Evolutionary conservation across 495 filamentous ascomycete species (phyloP), one percentile per base, ranked within the genome.

Genomic region (Trichoderma asperelloides): DNA sequence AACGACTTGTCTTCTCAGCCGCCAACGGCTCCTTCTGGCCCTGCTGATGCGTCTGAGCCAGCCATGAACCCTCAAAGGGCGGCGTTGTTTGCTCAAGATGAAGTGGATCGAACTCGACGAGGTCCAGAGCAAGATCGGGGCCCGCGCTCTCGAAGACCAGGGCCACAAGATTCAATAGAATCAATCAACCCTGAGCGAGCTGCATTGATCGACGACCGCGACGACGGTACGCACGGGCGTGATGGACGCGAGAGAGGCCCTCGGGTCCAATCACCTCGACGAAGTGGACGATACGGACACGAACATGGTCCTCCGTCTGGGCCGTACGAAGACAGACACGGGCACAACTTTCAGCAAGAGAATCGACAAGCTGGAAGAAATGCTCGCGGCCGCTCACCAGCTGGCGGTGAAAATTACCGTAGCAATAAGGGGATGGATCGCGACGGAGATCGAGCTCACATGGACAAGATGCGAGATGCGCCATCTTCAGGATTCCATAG

Each of bases 161-260:
- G 67, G 47, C 71, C 71, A 51, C n/a, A 67, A 1, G 73, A 76
- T 27, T 66, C 70, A 64, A 65, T 63, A 57, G 77, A 76, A 18
- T 66, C 77, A 25, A 76, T 87, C 49, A 85, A 87, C 70, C 84
- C 87, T 3, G 85, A 82, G 11, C 76, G 86, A 65, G 85, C 82
- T 41, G 83, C 85, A n/a, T 69, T 85, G 12, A 84, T 87, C 12
- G 72, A 71, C 21, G 79, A 82, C 3, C 67, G 65, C 9, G 74
- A 77, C 7, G 72, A 78, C 1, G 68, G 74, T 27, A n/a, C 72
- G 33, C 62, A 75, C 63, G 76, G 80, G 60, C 73, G 74, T 12
- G 75, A 77, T 13, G 72, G 75, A 23, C 74, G 78, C 69, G 81
- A 83, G 64, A 77, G 80, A 37, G 71, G 75, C n/a, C 74, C 83